These are phyloP conservation scores for Euphorbia pulcherrima DNA, from an alignment of 345 rosid species.

Conservation along the genomic window DNA sequence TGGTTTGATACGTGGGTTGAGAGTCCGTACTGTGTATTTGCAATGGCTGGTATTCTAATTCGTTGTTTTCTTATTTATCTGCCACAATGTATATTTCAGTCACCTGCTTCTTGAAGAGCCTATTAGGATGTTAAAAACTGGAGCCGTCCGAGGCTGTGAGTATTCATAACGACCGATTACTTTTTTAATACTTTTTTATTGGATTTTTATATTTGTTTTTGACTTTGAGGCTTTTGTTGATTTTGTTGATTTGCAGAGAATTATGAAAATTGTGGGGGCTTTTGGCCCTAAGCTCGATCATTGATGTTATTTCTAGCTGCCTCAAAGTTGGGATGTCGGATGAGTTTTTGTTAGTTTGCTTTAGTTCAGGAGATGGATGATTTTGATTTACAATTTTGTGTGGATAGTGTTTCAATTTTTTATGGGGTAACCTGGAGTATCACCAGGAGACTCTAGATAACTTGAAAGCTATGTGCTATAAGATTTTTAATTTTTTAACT, in stretches of 20 bases:
- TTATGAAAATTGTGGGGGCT: slow-evolving; percentile 35
- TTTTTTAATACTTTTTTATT: background rate
- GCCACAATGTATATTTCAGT: slow-evolving; percentile 75
- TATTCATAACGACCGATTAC: background rate
- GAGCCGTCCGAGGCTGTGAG: slow-evolving; percentile 92
- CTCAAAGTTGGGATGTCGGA: slow-evolving; percentile 35
- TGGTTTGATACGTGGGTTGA: too few species aligned
- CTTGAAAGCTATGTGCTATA: slow-evolving; percentile 32
- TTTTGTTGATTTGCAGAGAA: slow-evolving; percentile 17
- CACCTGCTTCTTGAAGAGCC: slow-evolving; percentile 98
- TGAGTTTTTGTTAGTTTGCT: background rate
- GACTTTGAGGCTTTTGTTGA: background rate
- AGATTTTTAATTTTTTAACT: background rate
- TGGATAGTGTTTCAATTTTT: slow-evolving; percentile 31
- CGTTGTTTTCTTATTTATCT: slow-evolving; percentile 3
- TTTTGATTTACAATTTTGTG: background rate
- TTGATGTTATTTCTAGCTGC: slow-evolving; percentile 28
- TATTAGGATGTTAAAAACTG: slow-evolving; percentile 91
- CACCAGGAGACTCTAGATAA: slow-evolving; percentile 32
- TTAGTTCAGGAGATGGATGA: background rate
- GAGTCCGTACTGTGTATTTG: too few species aligned
- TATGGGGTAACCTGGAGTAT: slow-evolving; percentile 26
- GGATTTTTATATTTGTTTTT: slow-evolving; percentile 4
- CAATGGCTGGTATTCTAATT: too few species aligned
- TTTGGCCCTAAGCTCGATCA: slow-evolving; percentile 34